Evolutionary conservation across 176 grass and related monocot species (phyloP), one percentile per base, ranked within the genome.

Genomic region (Oryza rufipogon): DNA sequence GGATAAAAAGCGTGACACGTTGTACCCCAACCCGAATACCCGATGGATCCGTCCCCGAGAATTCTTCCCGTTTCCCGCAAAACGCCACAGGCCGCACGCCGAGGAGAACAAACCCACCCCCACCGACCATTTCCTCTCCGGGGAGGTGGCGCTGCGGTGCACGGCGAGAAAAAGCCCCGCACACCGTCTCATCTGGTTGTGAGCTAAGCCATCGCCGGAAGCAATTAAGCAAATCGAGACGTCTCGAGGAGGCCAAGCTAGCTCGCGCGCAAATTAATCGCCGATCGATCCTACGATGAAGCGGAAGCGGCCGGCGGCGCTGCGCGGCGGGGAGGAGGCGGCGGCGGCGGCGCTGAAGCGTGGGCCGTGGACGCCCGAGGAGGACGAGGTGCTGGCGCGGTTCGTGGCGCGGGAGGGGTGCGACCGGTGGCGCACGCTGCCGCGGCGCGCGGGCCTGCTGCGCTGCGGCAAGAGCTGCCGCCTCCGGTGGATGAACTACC

Each of bases 401-500:
- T 90, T 80, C 47, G 90, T 97, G 84, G 69, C 61, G 74, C 76
- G 71, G 22, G 95, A 97, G 49, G 95, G 95, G 5, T 90, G 92
- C 17, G 94, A 92, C 3, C 66, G 78, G 84, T 97, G 95, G 94
- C 92, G 95, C 69, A 86, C 84, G 38, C 88, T 97, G 84, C 95
- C 95, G 19, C 91, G 80, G 42, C 88, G 92, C 25, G 95, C 94
- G 8, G 92, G 94, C 20, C 87, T 97, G 64, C 68, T 90, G 16
- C 85, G 94, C 2, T 97, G 94, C 82, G 94, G 94, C 9, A 97
- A 97, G 94, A 97, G 94, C 79, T 97, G 94, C 88, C 74, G 94
- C 20, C 87, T 97, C 16, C 83, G 88, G 15, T 97, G 94, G 94
- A 92, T 97, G 95, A 97, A 97, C 82, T 97, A 97, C 87, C 92